Conservation (phyloP, 1,284 basidiomycete species). For the Pholiota adiposa region DNA sequence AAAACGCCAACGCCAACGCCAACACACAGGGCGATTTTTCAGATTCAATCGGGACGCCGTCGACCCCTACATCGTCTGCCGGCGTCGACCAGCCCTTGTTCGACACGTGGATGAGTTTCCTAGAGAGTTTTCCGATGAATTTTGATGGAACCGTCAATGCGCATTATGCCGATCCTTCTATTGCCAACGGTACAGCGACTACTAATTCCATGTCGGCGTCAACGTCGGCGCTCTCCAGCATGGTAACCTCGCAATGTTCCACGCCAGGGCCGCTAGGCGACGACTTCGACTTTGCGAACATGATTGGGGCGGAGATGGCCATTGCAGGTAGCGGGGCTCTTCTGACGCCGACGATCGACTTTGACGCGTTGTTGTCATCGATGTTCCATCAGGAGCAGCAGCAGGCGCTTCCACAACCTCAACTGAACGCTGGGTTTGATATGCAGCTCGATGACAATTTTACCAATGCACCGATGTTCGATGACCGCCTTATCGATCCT, state of each 20-base stretch:
- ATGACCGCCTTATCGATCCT: slow-evolving; percentile 34
- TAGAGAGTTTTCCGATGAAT: slow-evolving; percentile 42
- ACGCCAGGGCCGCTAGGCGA: slow-evolving; percentile 16
- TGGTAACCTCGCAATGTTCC: slow-evolving; percentile 10
- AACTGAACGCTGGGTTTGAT: too few relatives aligned
- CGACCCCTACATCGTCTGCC: slow-evolving; percentile 12
- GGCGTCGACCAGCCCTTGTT: slow-evolving; percentile 43
- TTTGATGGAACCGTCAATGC: slow-evolving; percentile 28
- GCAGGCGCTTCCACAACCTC: background rate
- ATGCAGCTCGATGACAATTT: too few relatives aligned
- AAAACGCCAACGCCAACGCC: background rate
- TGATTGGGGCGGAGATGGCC: slow-evolving; percentile 2
- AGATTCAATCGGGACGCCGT: background rate
- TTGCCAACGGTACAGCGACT: background rate
- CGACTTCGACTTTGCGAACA: slow-evolving; percentile 9
- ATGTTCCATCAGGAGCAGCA: slow-evolving; percentile 9
- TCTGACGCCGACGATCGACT: background rate
- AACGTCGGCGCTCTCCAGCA: background rate
- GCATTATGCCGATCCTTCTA: background rate
- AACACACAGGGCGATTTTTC: background rate
- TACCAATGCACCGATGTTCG: background rate
- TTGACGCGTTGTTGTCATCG: slow-evolving; percentile 14
- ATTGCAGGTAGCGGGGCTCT: background rate
- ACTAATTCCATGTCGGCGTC: background rate
- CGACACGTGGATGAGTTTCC: slow-evolving; percentile 56